Percentiles rank a stretch among this genome's conserved stretches.
Conservation (phyloP, 2,329 filamentous ascomycete species). For the Neonectria faginata region DNA sequence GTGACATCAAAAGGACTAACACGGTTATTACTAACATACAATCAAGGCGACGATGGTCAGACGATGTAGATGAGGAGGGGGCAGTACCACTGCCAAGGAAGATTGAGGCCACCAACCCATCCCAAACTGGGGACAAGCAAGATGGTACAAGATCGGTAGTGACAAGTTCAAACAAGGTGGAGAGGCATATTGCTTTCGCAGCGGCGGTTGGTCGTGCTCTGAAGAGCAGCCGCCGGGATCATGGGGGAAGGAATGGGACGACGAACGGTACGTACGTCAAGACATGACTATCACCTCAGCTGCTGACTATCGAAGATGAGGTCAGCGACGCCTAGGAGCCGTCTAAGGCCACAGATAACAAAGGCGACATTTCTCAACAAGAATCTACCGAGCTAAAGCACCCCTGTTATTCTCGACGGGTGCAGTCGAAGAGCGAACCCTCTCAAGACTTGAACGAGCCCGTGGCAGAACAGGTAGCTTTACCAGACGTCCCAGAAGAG, state of each 20-base stretch:
- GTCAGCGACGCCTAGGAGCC: constrained; percentile 36
- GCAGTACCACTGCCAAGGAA: constrained; percentile 6
- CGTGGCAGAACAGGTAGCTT: constrained; percentile 18
- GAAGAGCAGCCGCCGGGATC: constrained; percentile 25
- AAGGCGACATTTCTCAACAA: constrained; percentile 34
- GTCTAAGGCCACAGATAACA: constrained; percentile 31
- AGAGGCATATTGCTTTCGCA: constrained; percentile 38
- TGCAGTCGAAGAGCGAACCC: constrained; percentile 62
- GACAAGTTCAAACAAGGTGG: constrained; percentile 21
- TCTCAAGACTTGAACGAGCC: constrained; percentile 42
- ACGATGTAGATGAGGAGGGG: constrained; percentile 44
- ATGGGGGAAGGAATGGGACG: constrained; percentile 1
- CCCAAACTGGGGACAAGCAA: not conserved
- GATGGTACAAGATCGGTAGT: not conserved
- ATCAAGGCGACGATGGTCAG: constrained; percentile 46
- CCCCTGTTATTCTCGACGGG: constrained; percentile 57
- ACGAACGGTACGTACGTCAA: constrained; percentile 33
- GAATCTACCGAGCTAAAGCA: constrained; percentile 45
- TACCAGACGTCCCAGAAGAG: constrained; percentile 20
- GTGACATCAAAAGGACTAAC: constrained; percentile 16
- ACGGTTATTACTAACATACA: constrained; percentile 26
- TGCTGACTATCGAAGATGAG: constrained; percentile 35
- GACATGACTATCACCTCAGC: not conserved
- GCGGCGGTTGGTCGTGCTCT: constrained; percentile 37
- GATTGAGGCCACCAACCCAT: constrained; percentile 6